phyloP scores from a whole-genome alignment of 805 yeast species.

The Starmera pachycereana region DNA sequence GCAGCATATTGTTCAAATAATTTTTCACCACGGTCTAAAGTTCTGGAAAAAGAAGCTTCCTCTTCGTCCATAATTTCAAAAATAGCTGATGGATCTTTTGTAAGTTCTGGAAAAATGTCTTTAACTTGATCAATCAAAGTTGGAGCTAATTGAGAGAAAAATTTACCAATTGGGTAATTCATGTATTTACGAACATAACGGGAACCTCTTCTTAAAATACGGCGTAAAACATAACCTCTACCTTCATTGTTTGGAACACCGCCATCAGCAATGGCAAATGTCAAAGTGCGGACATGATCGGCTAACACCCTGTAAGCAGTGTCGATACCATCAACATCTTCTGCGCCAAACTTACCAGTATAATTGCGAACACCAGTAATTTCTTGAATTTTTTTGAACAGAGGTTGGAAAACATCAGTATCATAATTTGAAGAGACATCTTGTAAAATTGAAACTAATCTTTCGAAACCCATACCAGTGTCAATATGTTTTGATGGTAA shows the following conservation, averaged over 20 bases:
- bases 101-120: constrained; percentile 87
- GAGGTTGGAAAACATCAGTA: constrained; percentile 91
- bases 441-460: constrained; percentile 90
- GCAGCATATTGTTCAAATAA: constrained; percentile 89
- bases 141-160: constrained; percentile 87
- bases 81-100: constrained; percentile 58
- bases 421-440: constrained; percentile 90
- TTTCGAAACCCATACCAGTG: constrained; percentile 98
- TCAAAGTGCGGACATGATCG: constrained; percentile 95
- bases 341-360: constrained; percentile 86
- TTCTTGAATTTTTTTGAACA: constrained; percentile 79
- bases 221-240: constrained; percentile 94
- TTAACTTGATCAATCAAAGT: constrained; percentile 82
- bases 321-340: constrained; percentile 89
- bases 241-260: constrained; percentile 99
- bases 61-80: constrained; percentile 93
- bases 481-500: constrained; percentile 94
- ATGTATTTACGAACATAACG: constrained; percentile 94
- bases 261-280: constrained; percentile 95
- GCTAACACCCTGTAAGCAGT: constrained; percentile 98
- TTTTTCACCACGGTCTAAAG: constrained; percentile 96
- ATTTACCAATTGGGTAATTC: constrained; percentile 90
- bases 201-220: constrained; percentile 96
- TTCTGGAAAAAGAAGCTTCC: constrained; percentile 89
- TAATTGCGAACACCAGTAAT: constrained; percentile 90